Evolutionary conservation across 768 basidiomycete species (phyloP).

Genomic region (Lepiota venenata): DNA sequence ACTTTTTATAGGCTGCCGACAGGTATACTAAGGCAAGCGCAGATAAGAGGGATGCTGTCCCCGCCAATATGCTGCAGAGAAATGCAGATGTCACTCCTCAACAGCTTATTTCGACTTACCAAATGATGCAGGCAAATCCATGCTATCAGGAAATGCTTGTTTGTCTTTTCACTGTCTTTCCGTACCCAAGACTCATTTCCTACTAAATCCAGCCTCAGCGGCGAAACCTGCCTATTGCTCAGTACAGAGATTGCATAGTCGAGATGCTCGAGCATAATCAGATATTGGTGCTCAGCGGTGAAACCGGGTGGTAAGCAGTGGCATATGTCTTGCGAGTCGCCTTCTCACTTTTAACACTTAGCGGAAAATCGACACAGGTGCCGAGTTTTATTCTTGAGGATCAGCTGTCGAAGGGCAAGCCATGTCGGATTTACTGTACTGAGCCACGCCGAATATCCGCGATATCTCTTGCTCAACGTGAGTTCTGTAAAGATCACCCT

Average conservation of each 20-base stretch:
- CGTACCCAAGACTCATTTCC: not conserved
- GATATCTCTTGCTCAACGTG: conserved; percentile 88
- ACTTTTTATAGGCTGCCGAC: not conserved
- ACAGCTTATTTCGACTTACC: conserved; percentile 34
- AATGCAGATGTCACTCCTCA: conserved; percentile 1
- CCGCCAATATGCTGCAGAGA: not conserved
- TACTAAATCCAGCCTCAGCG: conserved; percentile 55
- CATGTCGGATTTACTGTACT: conserved; percentile 91
- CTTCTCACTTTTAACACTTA: conserved; percentile 25
- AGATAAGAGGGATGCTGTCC: not conserved
- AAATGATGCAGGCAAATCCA: conserved; percentile 53
- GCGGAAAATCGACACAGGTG: conserved; percentile 96
- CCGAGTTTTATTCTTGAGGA: conserved; percentile 94
- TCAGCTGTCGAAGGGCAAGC: conserved; percentile 71
- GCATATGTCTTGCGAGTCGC: not conserved
- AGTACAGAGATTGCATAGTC: conserved; percentile 72
- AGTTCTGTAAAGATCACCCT: conserved; percentile 12
- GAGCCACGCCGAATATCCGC: conserved; percentile 96
- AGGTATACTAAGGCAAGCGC: not conserved
- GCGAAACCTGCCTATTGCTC: conserved; percentile 80
- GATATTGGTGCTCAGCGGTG: conserved; percentile 75
- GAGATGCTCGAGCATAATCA: conserved; percentile 69
- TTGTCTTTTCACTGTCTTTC: conserved; percentile 23
- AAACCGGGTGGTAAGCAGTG: conserved; percentile 36
- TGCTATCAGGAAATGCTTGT: conserved; percentile 91